Evolutionary conservation across 2,329 filamentous ascomycete species (phyloP), one percentile per base, ranked within the genome.

Genomic region (Capronia epimyces): DNA sequence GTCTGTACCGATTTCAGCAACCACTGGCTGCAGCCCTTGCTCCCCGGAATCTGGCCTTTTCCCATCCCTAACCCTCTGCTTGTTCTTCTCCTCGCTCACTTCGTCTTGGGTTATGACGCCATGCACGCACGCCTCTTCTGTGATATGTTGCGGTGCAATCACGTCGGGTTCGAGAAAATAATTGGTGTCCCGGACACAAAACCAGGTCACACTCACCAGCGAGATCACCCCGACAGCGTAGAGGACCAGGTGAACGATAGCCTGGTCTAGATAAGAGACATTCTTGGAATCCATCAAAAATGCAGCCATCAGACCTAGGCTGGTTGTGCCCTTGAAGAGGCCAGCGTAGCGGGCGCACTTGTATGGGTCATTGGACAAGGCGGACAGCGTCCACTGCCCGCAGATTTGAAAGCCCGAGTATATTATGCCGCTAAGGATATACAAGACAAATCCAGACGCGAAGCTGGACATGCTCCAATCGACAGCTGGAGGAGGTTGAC

Each of bases 141-240:
- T n/a, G n/a, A n/a, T n/a, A n/a, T n/a, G n/a, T n/a, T 55, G 49
- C 13, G 60, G 60, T 13, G 61, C 60, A 27, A 62, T 60, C 27
- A 60, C 60, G 31, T 51, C 51, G 10, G 55, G 52, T 39, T 62
- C 60, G 13, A 53, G 25, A 43, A 62, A 60, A 34, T 62, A 62
- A 34, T 62, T 62, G 8, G 60, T 60, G 20, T 57, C 45, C n/a
- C 29, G 49, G 21, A 61, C 57, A 20, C 46, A 54, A 21, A 41
- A 37, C 41, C 36, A 52, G 18, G 59, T 52, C 41, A 61, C 49
- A 36, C 24, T 16, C 21, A 55, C 25, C 22, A 61, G 25, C 22
- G 43, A 49, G 15, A 53, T 44, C 7, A 53, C 29, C 13, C 59
- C 59, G 3, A 58, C 43, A 10, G 25, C 46, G 43, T 60, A 60